Evolutionary conservation across 2,329 filamentous ascomycete species (phyloP).

Genomic region (Shiraia sp.): DNA sequence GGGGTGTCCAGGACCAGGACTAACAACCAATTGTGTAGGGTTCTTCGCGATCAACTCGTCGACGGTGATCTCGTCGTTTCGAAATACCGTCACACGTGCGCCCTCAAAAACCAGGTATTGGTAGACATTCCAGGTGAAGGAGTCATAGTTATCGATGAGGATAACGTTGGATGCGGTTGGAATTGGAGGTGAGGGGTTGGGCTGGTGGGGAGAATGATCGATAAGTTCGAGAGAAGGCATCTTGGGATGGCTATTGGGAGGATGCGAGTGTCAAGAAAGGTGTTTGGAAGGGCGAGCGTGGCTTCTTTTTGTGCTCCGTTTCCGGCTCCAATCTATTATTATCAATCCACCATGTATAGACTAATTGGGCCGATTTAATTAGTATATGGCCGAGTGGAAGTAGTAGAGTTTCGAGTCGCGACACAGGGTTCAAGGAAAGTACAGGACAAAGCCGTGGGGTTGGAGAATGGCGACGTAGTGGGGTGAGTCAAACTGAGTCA

Average conservation of each 20-base stretch:
- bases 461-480: not conserved
- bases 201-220: conserved; percentile 88
- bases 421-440: not conserved
- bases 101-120: conserved; percentile 98
- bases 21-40: conserved; percentile 92
- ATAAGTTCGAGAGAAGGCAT: conserved; percentile 58
- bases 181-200: conserved; percentile 72
- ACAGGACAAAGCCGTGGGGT: not conserved
- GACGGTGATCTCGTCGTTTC: conserved; percentile 89
- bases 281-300: not conserved
- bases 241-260: conserved; percentile 2
- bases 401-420: not conserved
- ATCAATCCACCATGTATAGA: too few relatives aligned
- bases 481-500: conserved; percentile 19
- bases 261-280: not conserved
- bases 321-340: too few relatives aligned
- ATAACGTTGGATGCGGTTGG: conserved; percentile 86
- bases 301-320: too few relatives aligned
- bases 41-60: conserved; percentile 81
- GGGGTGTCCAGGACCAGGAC: conserved; percentile 92
- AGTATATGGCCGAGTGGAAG: not conserved
- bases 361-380: too few relatives aligned
- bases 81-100: conserved; percentile 83
- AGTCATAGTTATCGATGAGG: conserved; percentile 98
- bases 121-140: conserved; percentile 99